phyloP scores from a whole-genome alignment of 148 eudicot genomes.

The Suaeda aralocaspica region DNA sequence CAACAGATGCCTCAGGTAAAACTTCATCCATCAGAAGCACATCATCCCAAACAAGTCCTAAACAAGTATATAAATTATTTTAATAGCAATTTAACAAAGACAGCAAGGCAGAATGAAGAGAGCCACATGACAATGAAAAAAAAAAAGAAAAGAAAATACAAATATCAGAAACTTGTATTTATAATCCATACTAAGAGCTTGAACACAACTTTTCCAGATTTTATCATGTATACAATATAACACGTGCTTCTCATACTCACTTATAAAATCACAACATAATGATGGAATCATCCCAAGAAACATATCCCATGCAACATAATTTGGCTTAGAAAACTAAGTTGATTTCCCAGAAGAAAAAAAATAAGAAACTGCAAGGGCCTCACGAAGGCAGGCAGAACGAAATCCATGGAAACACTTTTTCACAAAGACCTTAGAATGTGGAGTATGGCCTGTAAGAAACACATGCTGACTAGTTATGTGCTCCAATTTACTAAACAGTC shows the following conservation, averaged over 20 bases:
- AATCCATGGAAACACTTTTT: background rate
- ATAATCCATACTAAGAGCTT: background rate
- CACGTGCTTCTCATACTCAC: background rate
- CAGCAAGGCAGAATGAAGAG: background rate
- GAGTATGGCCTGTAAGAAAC: background rate
- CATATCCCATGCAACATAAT: constrained; percentile 1
- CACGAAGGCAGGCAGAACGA: background rate
- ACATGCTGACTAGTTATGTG: background rate
- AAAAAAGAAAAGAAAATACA: background rate
- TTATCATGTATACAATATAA: background rate
- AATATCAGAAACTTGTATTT: background rate
- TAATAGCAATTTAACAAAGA: background rate
- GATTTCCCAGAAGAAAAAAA: background rate
- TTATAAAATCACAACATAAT: background rate
- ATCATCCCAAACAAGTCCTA: constrained; percentile 86
- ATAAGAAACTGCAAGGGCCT: background rate
- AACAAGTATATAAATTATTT: constrained; percentile 18
- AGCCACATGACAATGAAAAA: background rate
- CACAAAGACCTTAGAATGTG: background rate
- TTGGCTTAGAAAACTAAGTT: background rate
- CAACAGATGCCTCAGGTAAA: constrained; percentile 79
- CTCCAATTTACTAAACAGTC: background rate
- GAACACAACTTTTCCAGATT: background rate
- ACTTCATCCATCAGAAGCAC: constrained; percentile 90
- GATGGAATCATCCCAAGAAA: background rate